phyloP scores from a whole-genome alignment of 495 filamentous ascomycete species.

The Clavariopsis aquatica region DNA sequence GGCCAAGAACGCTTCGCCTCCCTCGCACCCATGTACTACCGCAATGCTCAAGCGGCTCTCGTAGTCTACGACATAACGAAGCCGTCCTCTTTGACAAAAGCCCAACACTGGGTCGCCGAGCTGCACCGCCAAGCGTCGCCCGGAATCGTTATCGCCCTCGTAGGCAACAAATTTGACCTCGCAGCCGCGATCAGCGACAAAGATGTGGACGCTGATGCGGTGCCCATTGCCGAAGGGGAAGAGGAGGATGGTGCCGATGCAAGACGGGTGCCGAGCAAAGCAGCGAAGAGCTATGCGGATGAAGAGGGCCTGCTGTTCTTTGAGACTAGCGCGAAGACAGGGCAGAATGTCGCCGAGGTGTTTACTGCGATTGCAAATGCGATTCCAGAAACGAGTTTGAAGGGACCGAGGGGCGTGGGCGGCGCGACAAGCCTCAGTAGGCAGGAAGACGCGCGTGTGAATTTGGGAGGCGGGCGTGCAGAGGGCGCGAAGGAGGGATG shows the following conservation, averaged over 20 bases:
- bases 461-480: conserved; percentile 62
- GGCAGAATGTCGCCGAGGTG: conserved; percentile 87
- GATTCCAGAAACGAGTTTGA: conserved; percentile 93
- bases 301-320: conserved; percentile 94
- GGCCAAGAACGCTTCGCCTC: conserved; percentile 98
- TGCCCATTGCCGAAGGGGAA: conserved; percentile 51
- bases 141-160: conserved; percentile 95
- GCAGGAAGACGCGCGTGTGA: conserved; percentile 69
- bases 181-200: conserved; percentile 43
- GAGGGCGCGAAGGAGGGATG: conserved; percentile 82
- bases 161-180: conserved; percentile 97
- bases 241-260: conserved; percentile 61
- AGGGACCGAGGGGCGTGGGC: conserved; percentile 68
- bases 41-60: conserved; percentile 96
- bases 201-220: conserved; percentile 41
- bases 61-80: conserved; percentile 99
- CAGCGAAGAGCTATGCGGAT: conserved; percentile 91
- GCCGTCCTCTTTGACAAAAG: conserved; percentile 90
- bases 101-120: conserved; percentile 98
- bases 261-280: conserved; percentile 79
- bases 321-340: conserved; percentile 96
- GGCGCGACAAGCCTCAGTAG: conserved; percentile 46
- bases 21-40: conserved; percentile 99
- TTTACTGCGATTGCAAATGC: conserved; percentile 98
- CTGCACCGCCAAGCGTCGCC: conserved; percentile 96